Evolutionary conservation across 2,329 filamentous ascomycete genomes (phyloP).

Genomic region (Fusarium chaquense): DNA sequence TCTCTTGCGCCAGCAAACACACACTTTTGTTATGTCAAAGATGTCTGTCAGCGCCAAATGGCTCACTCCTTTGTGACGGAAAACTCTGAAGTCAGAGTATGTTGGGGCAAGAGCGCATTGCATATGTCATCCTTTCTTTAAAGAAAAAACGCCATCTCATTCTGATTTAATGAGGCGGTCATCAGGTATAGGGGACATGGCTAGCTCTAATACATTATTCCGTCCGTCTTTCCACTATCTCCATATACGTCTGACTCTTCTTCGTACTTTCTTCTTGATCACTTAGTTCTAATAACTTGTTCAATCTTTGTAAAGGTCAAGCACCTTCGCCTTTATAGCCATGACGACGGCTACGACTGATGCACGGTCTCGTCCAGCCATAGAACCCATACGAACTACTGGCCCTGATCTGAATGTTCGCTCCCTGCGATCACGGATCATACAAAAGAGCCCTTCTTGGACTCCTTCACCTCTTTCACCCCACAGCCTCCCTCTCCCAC

Average conservation of each 20-base stretch:
- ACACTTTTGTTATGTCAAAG: constrained; percentile 30
- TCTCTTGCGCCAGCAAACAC: constrained; percentile 44
- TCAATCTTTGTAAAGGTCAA: constrained; percentile 13
- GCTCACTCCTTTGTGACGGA: constrained; percentile 30
- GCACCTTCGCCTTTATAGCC: not conserved
- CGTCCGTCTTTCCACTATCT: not conserved
- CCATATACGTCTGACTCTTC: not conserved
- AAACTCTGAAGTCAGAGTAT: constrained; percentile 28
- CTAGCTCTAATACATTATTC: constrained; percentile 1
- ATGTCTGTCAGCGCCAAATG: constrained; percentile 19
- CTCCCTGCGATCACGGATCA: constrained; percentile 21
- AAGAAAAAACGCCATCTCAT: constrained; percentile 37
- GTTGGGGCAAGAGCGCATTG: constrained; percentile 17
- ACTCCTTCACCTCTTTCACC: constrained; percentile 41
- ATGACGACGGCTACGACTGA: constrained; percentile 39
- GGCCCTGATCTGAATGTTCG: constrained; percentile 27
- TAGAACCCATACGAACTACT: constrained; percentile 44
- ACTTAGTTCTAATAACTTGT: not conserved
- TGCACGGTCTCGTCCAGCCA: constrained; percentile 34
- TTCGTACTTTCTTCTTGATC: constrained; percentile 1
- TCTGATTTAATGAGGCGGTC: constrained; percentile 34
- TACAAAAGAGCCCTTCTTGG: constrained; percentile 43
- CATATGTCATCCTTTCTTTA: constrained; percentile 35
- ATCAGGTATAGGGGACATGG: constrained; percentile 2
- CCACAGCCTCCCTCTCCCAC: constrained; percentile 29